Conservation (phyloP, 495 filamentous ascomycete species). For the Penicillium lagena region DNA sequence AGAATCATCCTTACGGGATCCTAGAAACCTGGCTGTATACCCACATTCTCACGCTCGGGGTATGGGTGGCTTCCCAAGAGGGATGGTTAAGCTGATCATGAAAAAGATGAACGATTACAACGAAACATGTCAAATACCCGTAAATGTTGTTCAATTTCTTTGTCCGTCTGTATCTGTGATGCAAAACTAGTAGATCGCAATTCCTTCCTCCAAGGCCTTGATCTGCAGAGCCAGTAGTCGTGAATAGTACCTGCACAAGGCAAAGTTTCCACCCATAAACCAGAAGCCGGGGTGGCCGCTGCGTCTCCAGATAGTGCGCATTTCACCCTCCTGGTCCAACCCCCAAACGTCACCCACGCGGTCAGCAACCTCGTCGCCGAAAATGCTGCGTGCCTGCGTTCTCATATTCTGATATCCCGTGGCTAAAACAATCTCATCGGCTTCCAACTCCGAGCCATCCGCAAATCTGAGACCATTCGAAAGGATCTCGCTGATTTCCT, state of each 20-base stretch:
- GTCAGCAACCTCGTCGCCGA: slow-evolving; percentile 66
- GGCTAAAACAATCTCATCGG: slow-evolving; percentile 77
- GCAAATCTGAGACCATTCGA: slow-evolving; percentile 55
- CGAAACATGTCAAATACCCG: no score
- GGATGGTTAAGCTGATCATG: slow-evolving; percentile 20
- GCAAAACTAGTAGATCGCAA: slow-evolving; percentile 22
- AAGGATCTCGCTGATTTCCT: slow-evolving; percentile 56
- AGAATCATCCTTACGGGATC: slow-evolving; percentile 4
- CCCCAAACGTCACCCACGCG: slow-evolving; percentile 69
- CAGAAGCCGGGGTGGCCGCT: slow-evolving; percentile 73
- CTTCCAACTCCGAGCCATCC: slow-evolving; percentile 61
- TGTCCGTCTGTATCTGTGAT: no score
- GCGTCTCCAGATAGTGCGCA: slow-evolving; percentile 61
- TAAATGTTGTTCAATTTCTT: no score
- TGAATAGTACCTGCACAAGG: slow-evolving; percentile 67
- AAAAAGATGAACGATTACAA: neutral
- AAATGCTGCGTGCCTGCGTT: slow-evolving; percentile 50
- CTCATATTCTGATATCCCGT: slow-evolving; percentile 83
- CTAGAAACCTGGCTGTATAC: slow-evolving; percentile 27
- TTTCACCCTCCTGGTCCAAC: slow-evolving; percentile 70
- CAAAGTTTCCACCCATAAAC: slow-evolving; percentile 79
- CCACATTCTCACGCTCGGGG: slow-evolving; percentile 25
- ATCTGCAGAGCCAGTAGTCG: slow-evolving; percentile 71
- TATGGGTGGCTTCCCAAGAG: slow-evolving; percentile 28
- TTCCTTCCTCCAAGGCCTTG: slow-evolving; percentile 54